A percentile compares a stretch with the other conserved stretches of the same genome.
phyloP scores from a whole-genome alignment of 2,329 filamentous ascomycete genomes.

The Fulvia fulva region DNA sequence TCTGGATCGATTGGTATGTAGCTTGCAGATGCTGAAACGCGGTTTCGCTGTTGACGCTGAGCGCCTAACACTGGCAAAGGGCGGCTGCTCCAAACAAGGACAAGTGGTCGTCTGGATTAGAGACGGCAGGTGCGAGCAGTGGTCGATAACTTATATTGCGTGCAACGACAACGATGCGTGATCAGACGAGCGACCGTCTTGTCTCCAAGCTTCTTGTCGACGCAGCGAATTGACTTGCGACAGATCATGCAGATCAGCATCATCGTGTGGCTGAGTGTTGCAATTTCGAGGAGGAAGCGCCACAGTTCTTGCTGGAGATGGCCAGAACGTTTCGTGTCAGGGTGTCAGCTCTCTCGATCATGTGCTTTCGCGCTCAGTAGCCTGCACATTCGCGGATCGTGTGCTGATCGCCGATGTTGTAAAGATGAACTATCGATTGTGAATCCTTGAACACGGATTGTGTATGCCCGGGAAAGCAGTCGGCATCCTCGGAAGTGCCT shows the following conservation, averaged over 20 bases:
- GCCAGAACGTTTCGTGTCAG: not conserved
- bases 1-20: constrained; percentile 16
- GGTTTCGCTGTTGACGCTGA: constrained; percentile 4
- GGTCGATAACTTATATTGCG: not conserved
- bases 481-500: not conserved
- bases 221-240: not conserved
- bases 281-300: not conserved
- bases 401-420: not conserved
- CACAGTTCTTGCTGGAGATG: not conserved
- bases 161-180: not conserved
- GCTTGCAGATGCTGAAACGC: constrained; percentile 4
- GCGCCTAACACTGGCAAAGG: not conserved
- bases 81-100: not conserved
- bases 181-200: not conserved
- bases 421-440: not conserved
- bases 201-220: constrained; percentile 4
- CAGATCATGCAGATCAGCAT: not conserved
- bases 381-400: not conserved
- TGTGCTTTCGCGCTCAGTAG: not conserved
- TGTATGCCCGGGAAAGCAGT: not conserved
- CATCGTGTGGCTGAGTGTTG: not conserved
- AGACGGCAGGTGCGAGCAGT: not conserved
- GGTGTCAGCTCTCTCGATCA: not conserved
- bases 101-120: not conserved
- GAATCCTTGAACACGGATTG: not conserved